Evolutionary conservation across 1,284 basidiomycete species (phyloP), one percentile per base, ranked within the genome.

Genomic region (Ganoderma multipileum): DNA sequence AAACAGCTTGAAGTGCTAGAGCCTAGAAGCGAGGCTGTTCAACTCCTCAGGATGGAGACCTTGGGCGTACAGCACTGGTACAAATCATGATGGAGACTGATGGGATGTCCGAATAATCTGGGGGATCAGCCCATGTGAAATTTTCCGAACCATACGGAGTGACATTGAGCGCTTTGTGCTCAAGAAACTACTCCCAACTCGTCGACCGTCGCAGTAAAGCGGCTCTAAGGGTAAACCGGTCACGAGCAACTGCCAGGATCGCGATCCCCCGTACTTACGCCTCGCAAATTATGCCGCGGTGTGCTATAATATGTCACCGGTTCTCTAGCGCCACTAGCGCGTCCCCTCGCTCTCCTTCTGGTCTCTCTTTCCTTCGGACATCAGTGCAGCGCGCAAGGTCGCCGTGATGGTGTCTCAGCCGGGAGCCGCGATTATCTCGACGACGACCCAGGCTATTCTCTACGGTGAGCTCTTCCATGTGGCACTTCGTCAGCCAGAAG

Each of bases 361-460:
- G 12, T 61, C 23, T 30, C 2, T 39, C 30, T 57, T 39, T 11
- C 38, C 38, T 14, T 39, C 38, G 42, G 41, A 44, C 36, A 58
- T 62, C 59, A 50, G 23, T 52, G 12, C 62, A n/a, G 33, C 41
- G 12, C 38, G 38, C 20, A 23, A 11, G 23, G 30, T 16, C 20
- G 42, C 52, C 61, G 58, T 26, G 11, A 70, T 70, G 70, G 38
- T 71, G 50, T 41, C 68, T 12, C 64, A 73, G 60, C 62, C 61
- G 12, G 73, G 65, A 47, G 76, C 73, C 14, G 33, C 33, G 33
- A 8, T 78, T 52, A 59, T 77, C 55, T 75, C 77, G 16, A 77
- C 75, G 2, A 67, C 71, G 20, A 20, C 76, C 11, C 76, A 78
- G 68, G 76, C 65, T 23, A 71, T 77, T 23, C 71, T 78, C n/a